A percentile compares a stretch with the other conserved stretches of the same genome.
phyloP scores from a whole-genome alignment of 2,329 filamentous ascomycete species.

The Trichoderma sp. region DNA sequence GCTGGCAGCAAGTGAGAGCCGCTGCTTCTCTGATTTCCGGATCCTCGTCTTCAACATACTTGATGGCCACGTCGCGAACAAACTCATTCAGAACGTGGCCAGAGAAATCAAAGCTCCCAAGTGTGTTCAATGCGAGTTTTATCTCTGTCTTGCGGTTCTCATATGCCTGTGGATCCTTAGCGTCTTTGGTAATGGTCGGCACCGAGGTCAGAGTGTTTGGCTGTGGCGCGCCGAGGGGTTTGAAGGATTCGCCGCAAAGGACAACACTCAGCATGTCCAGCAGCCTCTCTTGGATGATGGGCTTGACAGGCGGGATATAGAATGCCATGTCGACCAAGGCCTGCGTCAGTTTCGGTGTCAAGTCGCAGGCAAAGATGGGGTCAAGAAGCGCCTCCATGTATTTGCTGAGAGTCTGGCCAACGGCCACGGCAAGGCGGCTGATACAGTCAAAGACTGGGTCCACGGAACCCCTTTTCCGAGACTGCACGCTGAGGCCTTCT shows the following conservation, averaged over 20 bases:
- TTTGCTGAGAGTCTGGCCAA: conserved; percentile 94
- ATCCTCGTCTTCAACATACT: conserved; percentile 96
- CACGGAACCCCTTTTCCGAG: conserved; percentile 60
- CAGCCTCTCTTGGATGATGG: conserved; percentile 87
- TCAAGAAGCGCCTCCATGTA: conserved; percentile 96
- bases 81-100: conserved; percentile 96
- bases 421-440: conserved; percentile 90
- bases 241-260: conserved; percentile 86
- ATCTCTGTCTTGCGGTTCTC: conserved; percentile 82
- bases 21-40: conserved; percentile 90
- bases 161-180: conserved; percentile 76
- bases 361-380: conserved; percentile 92
- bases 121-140: conserved; percentile 85
- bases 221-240: conserved; percentile 85
- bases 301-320: conserved; percentile 92
- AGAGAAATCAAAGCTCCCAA: conserved; percentile 96
- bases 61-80: conserved; percentile 94
- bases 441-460: conserved; percentile 95
- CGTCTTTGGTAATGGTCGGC: conserved; percentile 81
- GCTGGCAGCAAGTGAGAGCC: conserved; percentile 93
- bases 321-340: conserved; percentile 98
- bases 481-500: conserved; percentile 81
- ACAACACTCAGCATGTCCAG: conserved; percentile 94
- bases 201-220: conserved; percentile 75
- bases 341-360: conserved; percentile 90